phyloP scores from a whole-genome alignment of 441 rosid species.

The Erodium trifolium region DNA sequence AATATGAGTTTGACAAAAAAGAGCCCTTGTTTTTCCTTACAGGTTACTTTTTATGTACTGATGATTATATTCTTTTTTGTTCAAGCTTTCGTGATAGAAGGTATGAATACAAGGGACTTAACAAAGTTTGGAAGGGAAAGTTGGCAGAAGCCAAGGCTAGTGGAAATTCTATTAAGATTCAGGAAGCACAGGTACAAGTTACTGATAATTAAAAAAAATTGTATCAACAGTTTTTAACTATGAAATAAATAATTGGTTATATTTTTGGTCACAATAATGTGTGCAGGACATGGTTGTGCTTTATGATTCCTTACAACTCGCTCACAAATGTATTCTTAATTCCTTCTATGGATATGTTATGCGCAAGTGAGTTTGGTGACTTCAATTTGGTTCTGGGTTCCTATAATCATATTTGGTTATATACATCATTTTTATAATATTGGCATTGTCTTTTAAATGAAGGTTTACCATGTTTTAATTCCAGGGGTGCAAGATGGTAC shows the following conservation, averaged over 20 bases:
- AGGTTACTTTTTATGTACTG: constrained; percentile 12
- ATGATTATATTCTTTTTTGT: constrained; percentile 29
- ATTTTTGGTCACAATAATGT: constrained; percentile 22
- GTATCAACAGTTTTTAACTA: constrained; percentile 12
- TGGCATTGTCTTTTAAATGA: constrained; percentile 21
- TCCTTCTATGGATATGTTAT: constrained; percentile 99
- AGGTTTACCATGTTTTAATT: constrained; percentile 24
- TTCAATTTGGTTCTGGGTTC: constrained; percentile 18
- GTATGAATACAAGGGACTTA: constrained; percentile 96
- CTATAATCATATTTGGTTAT: constrained; percentile 10
- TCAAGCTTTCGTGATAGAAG: constrained; percentile 97
- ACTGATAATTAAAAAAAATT: constrained; percentile 8
- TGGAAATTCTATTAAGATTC: constrained; percentile 94
- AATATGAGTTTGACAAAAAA: constrained; percentile 8
- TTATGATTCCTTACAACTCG: constrained; percentile 96
- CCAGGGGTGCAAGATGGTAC: constrained; percentile 99
- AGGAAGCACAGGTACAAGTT: constrained; percentile 81
- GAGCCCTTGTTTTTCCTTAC: not conserved
- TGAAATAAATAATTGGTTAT: constrained; percentile 15
- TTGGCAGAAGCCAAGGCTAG: constrained; percentile 92
- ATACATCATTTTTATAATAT: constrained; percentile 13
- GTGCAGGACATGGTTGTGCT: constrained; percentile 97
- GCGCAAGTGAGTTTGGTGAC: constrained; percentile 76
- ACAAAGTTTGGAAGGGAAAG: constrained; percentile 98
- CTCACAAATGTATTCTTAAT: constrained; percentile 96